A percentile compares a stretch with the other conserved stretches of the same genome.
Evolutionary conservation across 805 yeast species (phyloP).

Genomic region (Candida rishiriensis): DNA sequence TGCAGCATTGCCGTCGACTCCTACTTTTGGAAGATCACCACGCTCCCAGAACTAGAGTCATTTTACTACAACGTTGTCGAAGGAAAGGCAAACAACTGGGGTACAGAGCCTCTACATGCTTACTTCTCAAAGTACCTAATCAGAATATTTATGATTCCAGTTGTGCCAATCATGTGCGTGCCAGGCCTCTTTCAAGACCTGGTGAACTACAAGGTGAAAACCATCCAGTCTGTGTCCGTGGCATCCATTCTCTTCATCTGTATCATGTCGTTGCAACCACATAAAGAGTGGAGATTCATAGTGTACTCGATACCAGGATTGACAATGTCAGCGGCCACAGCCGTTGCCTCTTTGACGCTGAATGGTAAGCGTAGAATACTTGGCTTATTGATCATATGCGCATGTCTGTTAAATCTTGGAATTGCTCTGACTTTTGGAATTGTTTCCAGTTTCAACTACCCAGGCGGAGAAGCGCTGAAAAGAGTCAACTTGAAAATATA

Average conservation of each 20-base stretch:
- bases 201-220: conserved; percentile 24
- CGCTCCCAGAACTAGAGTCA: conserved; percentile 69
- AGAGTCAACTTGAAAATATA: conserved; percentile 38
- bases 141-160: conserved; percentile 43
- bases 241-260: conserved; percentile 53
- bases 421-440: conserved; percentile 50
- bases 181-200: conserved; percentile 29
- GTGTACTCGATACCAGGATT: conserved; percentile 70
- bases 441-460: conserved; percentile 73
- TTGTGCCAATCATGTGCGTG: conserved; percentile 34
- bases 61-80: conserved; percentile 71
- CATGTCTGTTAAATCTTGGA: conserved; percentile 30
- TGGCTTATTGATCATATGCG: conserved; percentile 27
- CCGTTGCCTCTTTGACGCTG: conserved; percentile 13
- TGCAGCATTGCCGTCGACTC: conserved; percentile 58
- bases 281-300: conserved; percentile 92
- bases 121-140: conserved; percentile 57
- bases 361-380: conserved; percentile 8
- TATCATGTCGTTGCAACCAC: conserved; percentile 76
- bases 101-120: conserved; percentile 66
- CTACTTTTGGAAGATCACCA: conserved; percentile 59
- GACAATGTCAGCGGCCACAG: conserved; percentile 55
- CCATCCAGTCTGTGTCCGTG: conserved; percentile 42
- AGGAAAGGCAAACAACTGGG: conserved; percentile 80
- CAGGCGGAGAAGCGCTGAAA: conserved; percentile 77